Conservation (phyloP, 2,329 filamentous ascomycete species). For the Cladosporium halotolerans region DNA sequence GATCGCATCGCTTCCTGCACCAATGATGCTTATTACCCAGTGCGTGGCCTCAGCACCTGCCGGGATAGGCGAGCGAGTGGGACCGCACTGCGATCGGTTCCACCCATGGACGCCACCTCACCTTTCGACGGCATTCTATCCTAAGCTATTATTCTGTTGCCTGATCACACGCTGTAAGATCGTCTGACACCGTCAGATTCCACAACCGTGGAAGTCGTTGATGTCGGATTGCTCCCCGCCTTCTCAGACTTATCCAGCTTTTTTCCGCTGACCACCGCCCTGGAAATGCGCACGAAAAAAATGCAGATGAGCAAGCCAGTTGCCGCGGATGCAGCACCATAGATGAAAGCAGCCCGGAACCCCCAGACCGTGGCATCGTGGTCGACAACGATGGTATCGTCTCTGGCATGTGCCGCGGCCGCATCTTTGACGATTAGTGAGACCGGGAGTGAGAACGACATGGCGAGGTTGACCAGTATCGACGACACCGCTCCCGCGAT, state of each 20-base stretch:
- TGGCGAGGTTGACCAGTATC: constrained; percentile 32
- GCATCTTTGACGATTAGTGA: constrained; percentile 23
- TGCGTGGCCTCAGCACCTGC: constrained; percentile 6
- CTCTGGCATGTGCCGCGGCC: not conserved
- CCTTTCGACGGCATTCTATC: no score
- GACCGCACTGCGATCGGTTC: not conserved
- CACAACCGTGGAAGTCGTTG: not conserved
- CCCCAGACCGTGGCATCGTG: constrained; percentile 13
- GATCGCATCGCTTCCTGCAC: constrained; percentile 1
- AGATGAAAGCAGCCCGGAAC: constrained; percentile 26
- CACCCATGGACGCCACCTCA: not conserved
- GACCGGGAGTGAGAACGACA: constrained; percentile 31
- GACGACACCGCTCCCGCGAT: constrained; percentile 31
- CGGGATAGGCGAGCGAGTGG: constrained; percentile 2
- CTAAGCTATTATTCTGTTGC: not conserved
- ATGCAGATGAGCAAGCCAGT: constrained; percentile 24
- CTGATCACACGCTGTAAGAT: not conserved
- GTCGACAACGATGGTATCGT: not conserved
- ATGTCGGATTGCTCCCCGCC: not conserved
- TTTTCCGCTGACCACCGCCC: constrained; percentile 17
- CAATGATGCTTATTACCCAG: not conserved
- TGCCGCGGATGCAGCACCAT: constrained; percentile 26
- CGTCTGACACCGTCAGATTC: not conserved
- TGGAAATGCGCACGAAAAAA: constrained; percentile 26
- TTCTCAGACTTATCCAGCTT: constrained; percentile 16